A percentile compares a stretch with the other conserved stretches of the same genome.
Conservation (phyloP, 2,329 filamentous ascomycete genomes). For the Beauveria bassiana region DNA sequence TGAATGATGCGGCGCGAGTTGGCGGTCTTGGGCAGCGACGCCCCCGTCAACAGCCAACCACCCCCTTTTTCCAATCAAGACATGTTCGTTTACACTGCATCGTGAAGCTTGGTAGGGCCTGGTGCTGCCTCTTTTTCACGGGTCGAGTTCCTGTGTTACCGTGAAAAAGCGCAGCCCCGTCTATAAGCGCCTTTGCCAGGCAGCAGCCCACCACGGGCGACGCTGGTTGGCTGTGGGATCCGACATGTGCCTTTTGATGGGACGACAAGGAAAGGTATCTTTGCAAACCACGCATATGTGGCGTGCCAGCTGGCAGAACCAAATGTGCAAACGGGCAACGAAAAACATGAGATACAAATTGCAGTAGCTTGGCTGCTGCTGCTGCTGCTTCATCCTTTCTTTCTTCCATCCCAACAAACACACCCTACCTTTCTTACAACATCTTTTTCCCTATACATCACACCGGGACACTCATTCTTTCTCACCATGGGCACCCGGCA, state of each 20-base stretch:
- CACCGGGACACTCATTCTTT: neutral
- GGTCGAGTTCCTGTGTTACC: neutral
- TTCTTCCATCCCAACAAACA: neutral
- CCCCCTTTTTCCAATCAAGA: neutral
- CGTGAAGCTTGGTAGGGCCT: neutral
- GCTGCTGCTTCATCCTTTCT: no score
- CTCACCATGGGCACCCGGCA: conserved; percentile 8
- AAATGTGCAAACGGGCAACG: neutral
- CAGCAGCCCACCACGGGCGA: neutral
- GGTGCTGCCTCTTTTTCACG: neutral
- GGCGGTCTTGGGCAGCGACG: neutral
- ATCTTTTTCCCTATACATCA: neutral
- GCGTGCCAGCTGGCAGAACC: neutral
- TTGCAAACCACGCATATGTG: neutral
- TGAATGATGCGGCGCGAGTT: no score
- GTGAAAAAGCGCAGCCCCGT: neutral
- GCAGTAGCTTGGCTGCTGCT: no score
- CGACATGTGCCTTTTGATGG: neutral
- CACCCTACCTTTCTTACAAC: neutral
- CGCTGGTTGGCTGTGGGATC: neutral
- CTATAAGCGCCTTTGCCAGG: neutral
- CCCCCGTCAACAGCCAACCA: neutral
- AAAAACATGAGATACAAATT: neutral
- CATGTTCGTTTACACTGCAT: neutral
- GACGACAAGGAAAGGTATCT: neutral